Evolutionary conservation across 1,139 yeast genomes (phyloP).

Genomic region (Debaryomycetaceae sp.): DNA sequence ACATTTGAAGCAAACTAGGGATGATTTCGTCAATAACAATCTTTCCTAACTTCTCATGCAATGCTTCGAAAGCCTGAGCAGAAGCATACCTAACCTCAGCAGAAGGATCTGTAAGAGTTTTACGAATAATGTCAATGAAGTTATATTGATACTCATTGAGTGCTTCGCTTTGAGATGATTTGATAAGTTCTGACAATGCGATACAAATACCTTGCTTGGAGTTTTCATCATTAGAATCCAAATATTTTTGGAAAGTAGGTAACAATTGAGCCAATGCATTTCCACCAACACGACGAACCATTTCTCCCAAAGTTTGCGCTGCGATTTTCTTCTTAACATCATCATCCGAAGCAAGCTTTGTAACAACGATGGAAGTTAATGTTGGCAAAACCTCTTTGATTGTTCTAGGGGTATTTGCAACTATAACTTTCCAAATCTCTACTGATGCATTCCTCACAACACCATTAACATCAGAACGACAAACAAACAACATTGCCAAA

Average conservation of each 20-base stretch:
- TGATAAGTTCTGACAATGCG: constrained; percentile 82
- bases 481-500: constrained; percentile 78
- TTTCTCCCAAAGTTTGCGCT: constrained; percentile 91
- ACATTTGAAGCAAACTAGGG: constrained; percentile 74
- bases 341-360: constrained; percentile 77
- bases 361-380: constrained; percentile 75
- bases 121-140: constrained; percentile 72
- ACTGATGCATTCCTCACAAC: constrained; percentile 88
- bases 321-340: constrained; percentile 82
- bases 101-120: constrained; percentile 73
- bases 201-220: constrained; percentile 96
- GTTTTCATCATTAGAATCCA: constrained; percentile 63
- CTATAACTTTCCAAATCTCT: constrained; percentile 96
- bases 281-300: constrained; percentile 93
- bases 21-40: constrained; percentile 83
- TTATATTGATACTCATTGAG: constrained; percentile 63
- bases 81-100: constrained; percentile 84
- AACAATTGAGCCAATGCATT: constrained; percentile 79
- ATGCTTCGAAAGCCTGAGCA: constrained; percentile 83
- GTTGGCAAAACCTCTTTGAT: constrained; percentile 89
- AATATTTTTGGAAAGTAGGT: constrained; percentile 76
- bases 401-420: constrained; percentile 94
- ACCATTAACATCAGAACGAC: constrained; percentile 89
- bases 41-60: constrained; percentile 80
- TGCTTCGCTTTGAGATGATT: constrained; percentile 64